phyloP scores from a whole-genome alignment of 768 basidiomycete genomes.

The Tulasnella sp. region DNA sequence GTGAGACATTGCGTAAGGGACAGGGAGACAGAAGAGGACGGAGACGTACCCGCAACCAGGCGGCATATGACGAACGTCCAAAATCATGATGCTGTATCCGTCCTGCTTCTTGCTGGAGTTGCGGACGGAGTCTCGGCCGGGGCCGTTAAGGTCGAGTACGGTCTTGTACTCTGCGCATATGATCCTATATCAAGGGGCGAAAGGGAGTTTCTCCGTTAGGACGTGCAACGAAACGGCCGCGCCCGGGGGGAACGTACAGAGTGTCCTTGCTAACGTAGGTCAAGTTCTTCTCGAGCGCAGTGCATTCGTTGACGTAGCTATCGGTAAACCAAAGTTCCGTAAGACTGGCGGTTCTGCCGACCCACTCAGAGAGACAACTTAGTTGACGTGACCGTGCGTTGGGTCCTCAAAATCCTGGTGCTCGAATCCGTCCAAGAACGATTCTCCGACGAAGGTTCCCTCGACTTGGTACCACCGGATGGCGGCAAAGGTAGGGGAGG shows the following conservation, averaged over 20 bases:
- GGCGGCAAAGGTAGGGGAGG: background rate
- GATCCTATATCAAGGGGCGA: too few relatives aligned
- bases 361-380: background rate
- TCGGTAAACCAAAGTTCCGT: conserved; percentile 31
- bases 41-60: conserved; percentile 40
- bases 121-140: conserved; percentile 60
- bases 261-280: conserved; percentile 50
- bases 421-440: conserved; percentile 2
- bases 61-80: conserved; percentile 58
- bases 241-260: background rate
- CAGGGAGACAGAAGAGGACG: background rate
- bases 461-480: background rate
- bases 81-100: conserved; percentile 49
- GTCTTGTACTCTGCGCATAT: conserved; percentile 54
- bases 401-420: background rate
- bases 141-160: conserved; percentile 44
- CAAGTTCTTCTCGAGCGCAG: conserved; percentile 52
- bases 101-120: conserved; percentile 52
- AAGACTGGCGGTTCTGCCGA: background rate
- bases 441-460: background rate
- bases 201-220: background rate
- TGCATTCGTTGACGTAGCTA: conserved; percentile 46
- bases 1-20: background rate
- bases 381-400: conserved; percentile 2
- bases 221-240: background rate